These are phyloP conservation scores for Blastomyces silverae DNA, from an alignment of 2,329 filamentous ascomycete genomes.

Conservation along the genomic window DNA sequence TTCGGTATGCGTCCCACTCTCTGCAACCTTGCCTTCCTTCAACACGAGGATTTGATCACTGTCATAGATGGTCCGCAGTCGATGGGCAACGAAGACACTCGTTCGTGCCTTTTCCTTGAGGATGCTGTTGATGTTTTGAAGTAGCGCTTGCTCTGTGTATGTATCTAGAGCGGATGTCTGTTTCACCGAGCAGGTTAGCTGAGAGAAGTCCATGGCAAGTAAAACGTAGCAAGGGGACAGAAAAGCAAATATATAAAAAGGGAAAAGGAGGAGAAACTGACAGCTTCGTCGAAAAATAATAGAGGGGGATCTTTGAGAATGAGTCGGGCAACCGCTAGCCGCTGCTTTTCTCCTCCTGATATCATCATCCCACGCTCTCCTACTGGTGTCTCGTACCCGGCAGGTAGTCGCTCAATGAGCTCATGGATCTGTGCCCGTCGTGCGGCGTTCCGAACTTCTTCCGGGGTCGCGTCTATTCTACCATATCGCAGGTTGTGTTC, in stretches of 20 bases:
- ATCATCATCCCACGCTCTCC: constrained; percentile 97
- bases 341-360: constrained; percentile 88
- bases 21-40: constrained; percentile 74
- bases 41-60: constrained; percentile 89
- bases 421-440: constrained; percentile 79
- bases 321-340: constrained; percentile 73
- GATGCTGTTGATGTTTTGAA: constrained; percentile 89
- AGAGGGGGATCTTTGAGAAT: constrained; percentile 84
- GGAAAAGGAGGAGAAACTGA: constrained; percentile 33
- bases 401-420: constrained; percentile 68
- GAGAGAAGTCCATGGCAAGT: not conserved
- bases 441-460: constrained; percentile 69
- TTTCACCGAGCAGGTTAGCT: not conserved
- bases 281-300: constrained; percentile 89
- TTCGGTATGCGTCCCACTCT: constrained; percentile 79
- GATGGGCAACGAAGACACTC: constrained; percentile 90
- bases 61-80: constrained; percentile 87
- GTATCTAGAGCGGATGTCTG: constrained; percentile 82
- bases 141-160: constrained; percentile 82
- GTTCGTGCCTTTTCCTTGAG: constrained; percentile 81
- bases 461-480: constrained; percentile 64
- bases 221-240: not conserved
- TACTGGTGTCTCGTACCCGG: constrained; percentile 86
- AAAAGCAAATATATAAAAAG: not conserved
- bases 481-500: constrained; percentile 95